A percentile compares a stretch with the other conserved stretches of the same genome.
Conservation (phyloP, 805 yeast genomes). For the Lipomyces starkeyi region DNA sequence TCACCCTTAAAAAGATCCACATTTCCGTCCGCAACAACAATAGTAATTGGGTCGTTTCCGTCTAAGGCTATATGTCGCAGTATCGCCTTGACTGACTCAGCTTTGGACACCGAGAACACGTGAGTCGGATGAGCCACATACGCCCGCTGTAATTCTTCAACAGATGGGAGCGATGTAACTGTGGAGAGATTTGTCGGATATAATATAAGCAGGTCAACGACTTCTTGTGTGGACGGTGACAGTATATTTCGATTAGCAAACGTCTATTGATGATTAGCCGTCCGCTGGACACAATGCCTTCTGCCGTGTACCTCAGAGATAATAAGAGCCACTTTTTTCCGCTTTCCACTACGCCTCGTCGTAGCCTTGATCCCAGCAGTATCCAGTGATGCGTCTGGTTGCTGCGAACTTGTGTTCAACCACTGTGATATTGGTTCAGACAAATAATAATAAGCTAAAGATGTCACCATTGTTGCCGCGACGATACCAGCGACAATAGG, state of each 20-base stretch:
- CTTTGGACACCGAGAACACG: constrained; percentile 23
- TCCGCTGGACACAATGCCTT: not conserved
- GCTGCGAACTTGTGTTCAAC: constrained; percentile 9
- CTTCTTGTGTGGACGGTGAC: constrained; percentile 14
- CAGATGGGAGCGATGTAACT: constrained; percentile 12
- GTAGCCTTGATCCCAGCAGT: not conserved
- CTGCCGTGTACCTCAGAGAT: constrained; percentile 21
- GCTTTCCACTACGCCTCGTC: not conserved
- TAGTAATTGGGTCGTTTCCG: constrained; percentile 14
- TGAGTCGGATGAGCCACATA: constrained; percentile 30
- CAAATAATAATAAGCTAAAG: constrained; percentile 26
- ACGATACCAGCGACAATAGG: constrained; percentile 13
- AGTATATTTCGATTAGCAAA: constrained; percentile 1
- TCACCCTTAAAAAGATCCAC: constrained; percentile 13
- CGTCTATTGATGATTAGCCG: not conserved
- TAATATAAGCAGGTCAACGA: constrained; percentile 24
- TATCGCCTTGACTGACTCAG: constrained; percentile 28
- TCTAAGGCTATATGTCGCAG: constrained; percentile 33
- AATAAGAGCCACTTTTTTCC: constrained; percentile 22
- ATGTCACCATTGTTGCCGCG: constrained; percentile 14
- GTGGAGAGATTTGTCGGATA: constrained; percentile 19
- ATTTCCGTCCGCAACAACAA: constrained; percentile 22
- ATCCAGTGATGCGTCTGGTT: not conserved
- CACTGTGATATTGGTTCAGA: constrained; percentile 26
- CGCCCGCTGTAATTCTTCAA: constrained; percentile 12